Percentiles rank a stretch among this genome's conserved stretches.
Conservation (phyloP, 2,329 filamentous ascomycete species). For the Aspergillus aculeatinus region DNA sequence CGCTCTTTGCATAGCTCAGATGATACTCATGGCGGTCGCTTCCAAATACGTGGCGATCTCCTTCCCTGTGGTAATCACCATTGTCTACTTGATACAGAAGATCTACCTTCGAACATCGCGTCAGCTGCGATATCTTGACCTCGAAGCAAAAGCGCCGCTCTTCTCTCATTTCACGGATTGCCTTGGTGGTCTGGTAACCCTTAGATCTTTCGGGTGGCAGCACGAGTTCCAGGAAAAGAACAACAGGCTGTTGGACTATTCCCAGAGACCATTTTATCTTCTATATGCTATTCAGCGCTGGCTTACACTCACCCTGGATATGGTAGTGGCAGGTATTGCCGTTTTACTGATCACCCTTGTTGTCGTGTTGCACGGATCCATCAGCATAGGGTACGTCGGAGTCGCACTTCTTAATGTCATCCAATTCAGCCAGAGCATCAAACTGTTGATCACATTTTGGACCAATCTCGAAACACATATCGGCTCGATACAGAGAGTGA, state of each 20-base stretch:
- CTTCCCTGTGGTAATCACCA: constrained; percentile 54
- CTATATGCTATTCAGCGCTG: constrained; percentile 59
- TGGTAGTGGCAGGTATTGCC: constrained; percentile 52
- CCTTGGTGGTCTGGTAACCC: constrained; percentile 35
- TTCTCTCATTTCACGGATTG: constrained; percentile 55
- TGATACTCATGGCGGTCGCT: constrained; percentile 50
- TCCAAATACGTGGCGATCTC: constrained; percentile 50
- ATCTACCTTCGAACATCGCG: constrained; percentile 47
- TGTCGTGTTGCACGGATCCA: constrained; percentile 44
- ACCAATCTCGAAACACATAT: constrained; percentile 59
- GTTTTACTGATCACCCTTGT: constrained; percentile 51
- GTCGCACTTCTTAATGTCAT: constrained; percentile 56
- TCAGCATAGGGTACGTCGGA: constrained; percentile 52
- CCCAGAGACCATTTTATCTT: constrained; percentile 59
- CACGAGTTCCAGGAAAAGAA: constrained; percentile 46
- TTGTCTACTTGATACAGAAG: constrained; percentile 43
- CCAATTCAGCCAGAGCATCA: constrained; percentile 53
- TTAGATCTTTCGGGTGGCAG: constrained; percentile 55
- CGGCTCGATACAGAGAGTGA: constrained; percentile 57
- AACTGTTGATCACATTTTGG: constrained; percentile 54
- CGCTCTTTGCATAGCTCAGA: constrained; percentile 44
- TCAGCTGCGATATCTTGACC: constrained; percentile 53
- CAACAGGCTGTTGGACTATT: constrained; percentile 50
- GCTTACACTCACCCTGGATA: constrained; percentile 53
- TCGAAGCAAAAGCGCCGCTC: constrained; percentile 52